Percentiles rank a stretch among this genome's conserved stretches.
These are phyloP conservation scores for Tylopilus rubrobrunneus DNA, from an alignment of 768 basidiomycete species.

Conservation along the genomic window DNA sequence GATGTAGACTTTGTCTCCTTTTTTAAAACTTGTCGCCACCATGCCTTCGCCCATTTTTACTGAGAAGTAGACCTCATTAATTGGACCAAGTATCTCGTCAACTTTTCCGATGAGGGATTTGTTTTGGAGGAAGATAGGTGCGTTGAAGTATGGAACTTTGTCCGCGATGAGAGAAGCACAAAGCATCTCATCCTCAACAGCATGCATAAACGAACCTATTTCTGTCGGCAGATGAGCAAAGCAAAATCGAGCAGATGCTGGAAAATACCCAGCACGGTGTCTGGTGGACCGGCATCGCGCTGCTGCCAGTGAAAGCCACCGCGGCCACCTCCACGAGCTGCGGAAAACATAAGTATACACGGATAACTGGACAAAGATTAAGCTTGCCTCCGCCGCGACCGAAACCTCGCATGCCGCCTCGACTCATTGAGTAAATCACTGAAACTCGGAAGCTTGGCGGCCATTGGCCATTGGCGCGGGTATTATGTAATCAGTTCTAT, in stretches of 20 bases:
- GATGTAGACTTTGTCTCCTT: constrained; percentile 97
- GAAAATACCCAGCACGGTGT: constrained; percentile 61
- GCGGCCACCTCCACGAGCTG: constrained; percentile 60
- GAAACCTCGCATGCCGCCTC: constrained; percentile 52
- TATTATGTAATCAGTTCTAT: constrained; percentile 19
- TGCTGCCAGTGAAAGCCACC: constrained; percentile 57
- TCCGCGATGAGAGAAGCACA: constrained; percentile 80
- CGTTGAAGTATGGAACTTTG: constrained; percentile 99
- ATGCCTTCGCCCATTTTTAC: constrained; percentile 97
- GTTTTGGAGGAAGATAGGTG: constrained; percentile 95
- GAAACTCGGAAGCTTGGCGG: too few species aligned
- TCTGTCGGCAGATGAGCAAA: constrained; percentile 45
- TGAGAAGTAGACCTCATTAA: constrained; percentile 97
- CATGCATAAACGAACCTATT: constrained; percentile 89
- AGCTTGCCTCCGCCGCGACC: constrained; percentile 49
- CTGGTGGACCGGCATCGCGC: constrained; percentile 75
- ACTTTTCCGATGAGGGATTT: constrained; percentile 96
- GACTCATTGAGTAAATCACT: constrained; percentile 36
- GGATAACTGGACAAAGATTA: not conserved
- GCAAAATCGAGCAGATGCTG: not conserved
- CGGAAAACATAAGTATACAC: constrained; percentile 2
- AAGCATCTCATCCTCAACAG: constrained; percentile 98
- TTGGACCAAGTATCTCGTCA: constrained; percentile 98
- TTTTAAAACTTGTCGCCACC: constrained; percentile 93
- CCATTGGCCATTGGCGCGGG: too few species aligned